Base-by-base conservation (phyloP, 805 yeast species). In the Zygotorulaspora danielsina region DNA sequence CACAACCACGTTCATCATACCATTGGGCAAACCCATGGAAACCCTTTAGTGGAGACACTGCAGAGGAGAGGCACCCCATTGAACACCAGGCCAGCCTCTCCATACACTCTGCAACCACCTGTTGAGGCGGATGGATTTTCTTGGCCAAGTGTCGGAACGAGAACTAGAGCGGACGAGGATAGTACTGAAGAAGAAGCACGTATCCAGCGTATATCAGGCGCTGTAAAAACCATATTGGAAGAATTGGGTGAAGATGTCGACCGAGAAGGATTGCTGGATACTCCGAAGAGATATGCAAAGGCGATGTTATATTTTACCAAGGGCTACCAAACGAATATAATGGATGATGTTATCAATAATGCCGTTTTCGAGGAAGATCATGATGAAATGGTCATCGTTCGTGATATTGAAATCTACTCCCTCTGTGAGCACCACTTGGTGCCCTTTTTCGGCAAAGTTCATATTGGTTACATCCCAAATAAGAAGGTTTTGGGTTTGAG, bases 301-400 rank as follows among this genome's bases (percentile, higher is more conserved):
- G 98, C 99, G 4, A 86, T 93, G 95, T 72, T 93, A 32, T 90
- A 72, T 57, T 87, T 93, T 71, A 93, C 99, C 15, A 86, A 87
- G 60, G 99, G 99, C 16, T 93, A 93, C 59, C 96, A 90, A 64
- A 95, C 89, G 51, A 89, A 88, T 61, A 83, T 93, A 44, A 74
- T 85, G 46, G 62, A 61, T 34, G 95, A 86, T 57, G 96, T 88
- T 19, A 84, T 93, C 56, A 90, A 93, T 54, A 74, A 89, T 45
- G 98, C 98, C 0, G 95, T 93, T 5, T 93, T 93, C 54, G 97
- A 93, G 61, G 97, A 93, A 61, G 95, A 93, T 60, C 98, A 93
- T 60, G 97, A 93, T 62, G 99, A 93, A 60, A 93, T 93, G 97
- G 97, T 93, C 34, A 89, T 93, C 48, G 98, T 93, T 18, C 76